phyloP scores from a whole-genome alignment of 768 basidiomycete genomes.

The Auricularia sp. region DNA sequence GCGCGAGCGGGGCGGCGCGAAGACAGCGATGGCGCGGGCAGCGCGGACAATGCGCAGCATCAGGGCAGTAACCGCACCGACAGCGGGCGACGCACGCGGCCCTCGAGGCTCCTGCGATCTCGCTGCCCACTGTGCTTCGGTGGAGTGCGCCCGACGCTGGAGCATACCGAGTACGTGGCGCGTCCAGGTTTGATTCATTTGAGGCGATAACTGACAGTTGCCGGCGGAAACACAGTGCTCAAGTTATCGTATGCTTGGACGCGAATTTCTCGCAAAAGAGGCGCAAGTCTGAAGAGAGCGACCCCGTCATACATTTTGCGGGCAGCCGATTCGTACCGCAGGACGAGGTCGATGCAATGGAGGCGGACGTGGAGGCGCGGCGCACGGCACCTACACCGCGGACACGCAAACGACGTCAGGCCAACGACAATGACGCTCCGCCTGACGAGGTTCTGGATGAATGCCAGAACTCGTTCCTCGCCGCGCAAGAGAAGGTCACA shows the following conservation, averaged over 20 bases:
- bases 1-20: background rate
- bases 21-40: background rate
- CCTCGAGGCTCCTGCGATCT: background rate
- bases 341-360: constrained; percentile 13
- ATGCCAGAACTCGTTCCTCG: constrained; percentile 24
- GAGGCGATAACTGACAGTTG: no score
- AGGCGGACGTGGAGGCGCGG: constrained; percentile 8
- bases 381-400: background rate
- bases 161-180: background rate
- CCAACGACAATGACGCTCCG: no score
- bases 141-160: background rate
- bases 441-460: constrained; percentile 22
- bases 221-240: constrained; percentile 2
- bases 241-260: constrained; percentile 23
- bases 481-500: constrained; percentile 23
- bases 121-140: background rate
- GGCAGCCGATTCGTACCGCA: constrained; percentile 14
- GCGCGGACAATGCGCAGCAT: background rate
- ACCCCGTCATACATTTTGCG: constrained; percentile 14
- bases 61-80: background rate
- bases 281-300: constrained; percentile 8
- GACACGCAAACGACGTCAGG: background rate
- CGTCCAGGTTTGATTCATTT: background rate
- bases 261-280: constrained; percentile 25
- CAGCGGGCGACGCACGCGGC: background rate